These are phyloP conservation scores for Ceratocystis cubensis DNA, from an alignment of 2,329 filamentous ascomycete genomes.

Conservation along the genomic window DNA sequence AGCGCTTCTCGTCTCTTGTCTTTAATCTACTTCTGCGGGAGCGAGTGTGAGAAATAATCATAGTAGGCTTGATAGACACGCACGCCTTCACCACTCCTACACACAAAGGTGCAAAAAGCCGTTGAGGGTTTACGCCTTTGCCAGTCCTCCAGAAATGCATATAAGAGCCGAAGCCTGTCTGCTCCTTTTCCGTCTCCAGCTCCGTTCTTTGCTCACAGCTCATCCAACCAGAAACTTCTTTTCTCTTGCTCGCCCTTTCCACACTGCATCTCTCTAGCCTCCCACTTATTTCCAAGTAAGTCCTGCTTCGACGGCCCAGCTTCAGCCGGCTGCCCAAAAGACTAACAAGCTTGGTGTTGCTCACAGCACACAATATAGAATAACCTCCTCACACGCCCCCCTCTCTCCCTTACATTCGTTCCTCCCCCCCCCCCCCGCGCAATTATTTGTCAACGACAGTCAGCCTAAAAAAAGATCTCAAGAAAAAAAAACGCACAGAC, in stretches of 20 bases:
- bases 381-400: neutral
- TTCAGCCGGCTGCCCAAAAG: neutral
- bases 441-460: conserved; percentile 1
- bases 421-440: neutral
- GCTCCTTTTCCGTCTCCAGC: neutral
- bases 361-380: neutral
- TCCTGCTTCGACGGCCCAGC: neutral
- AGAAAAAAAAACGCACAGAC: conserved; percentile 8
- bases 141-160: neutral
- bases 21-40: neutral
- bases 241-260: neutral
- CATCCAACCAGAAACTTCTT: neutral
- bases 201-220: neutral
- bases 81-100: neutral
- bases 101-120: neutral
- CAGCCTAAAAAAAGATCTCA: conserved; percentile 9
- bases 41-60: neutral
- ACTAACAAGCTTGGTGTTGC: neutral
- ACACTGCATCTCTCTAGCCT: neutral
- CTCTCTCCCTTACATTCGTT: neutral
- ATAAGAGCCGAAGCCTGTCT: neutral
- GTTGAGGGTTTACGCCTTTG: neutral
- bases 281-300: neutral
- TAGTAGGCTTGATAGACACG: neutral
- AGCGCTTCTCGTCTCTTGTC: neutral